phyloP scores from a whole-genome alignment of 306 rosid genomes.

The Castanea sativa region DNA sequence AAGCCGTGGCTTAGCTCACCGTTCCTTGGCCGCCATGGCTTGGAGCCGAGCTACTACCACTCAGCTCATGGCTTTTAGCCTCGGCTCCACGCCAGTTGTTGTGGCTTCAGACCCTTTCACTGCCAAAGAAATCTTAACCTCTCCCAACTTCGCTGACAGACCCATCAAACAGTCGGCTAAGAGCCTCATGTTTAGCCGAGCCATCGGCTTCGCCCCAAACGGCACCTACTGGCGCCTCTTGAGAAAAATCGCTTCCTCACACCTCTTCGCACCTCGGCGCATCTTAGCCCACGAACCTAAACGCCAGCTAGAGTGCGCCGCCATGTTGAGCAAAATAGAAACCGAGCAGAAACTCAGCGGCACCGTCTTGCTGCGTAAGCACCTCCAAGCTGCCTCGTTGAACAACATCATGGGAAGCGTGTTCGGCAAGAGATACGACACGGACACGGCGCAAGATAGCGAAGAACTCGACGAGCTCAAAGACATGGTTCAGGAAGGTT shows the following conservation, averaged over 20 bases:
- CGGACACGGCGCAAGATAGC: not conserved
- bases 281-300: slow-evolving; percentile 39
- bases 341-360: slow-evolving; percentile 15
- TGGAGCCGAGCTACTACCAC: not conserved
- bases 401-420: slow-evolving; percentile 54
- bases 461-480: slow-evolving; percentile 29
- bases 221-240: slow-evolving; percentile 55
- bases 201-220: slow-evolving; percentile 64
- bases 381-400: slow-evolving; percentile 41
- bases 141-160: slow-evolving; percentile 49
- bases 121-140: slow-evolving; percentile 44
- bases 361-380: slow-evolving; percentile 17
- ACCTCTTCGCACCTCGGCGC: slow-evolving; percentile 48
- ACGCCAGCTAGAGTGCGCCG: slow-evolving; percentile 42
- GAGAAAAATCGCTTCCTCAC: slow-evolving; percentile 46
- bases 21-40: slow-evolving; percentile 45
- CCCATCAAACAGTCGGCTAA: slow-evolving; percentile 53
- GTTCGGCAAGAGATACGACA: slow-evolving; percentile 41
- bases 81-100: slow-evolving; percentile 51
- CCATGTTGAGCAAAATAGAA: slow-evolving; percentile 29
- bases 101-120: slow-evolving; percentile 45
- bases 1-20: slow-evolving; percentile 46
- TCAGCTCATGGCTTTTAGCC: slow-evolving; percentile 54
- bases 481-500: slow-evolving; percentile 52
- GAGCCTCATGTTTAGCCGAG: slow-evolving; percentile 48